Evolutionary conservation across 305 asterid species (phyloP).

Genomic region (Solanum hybrid): DNA sequence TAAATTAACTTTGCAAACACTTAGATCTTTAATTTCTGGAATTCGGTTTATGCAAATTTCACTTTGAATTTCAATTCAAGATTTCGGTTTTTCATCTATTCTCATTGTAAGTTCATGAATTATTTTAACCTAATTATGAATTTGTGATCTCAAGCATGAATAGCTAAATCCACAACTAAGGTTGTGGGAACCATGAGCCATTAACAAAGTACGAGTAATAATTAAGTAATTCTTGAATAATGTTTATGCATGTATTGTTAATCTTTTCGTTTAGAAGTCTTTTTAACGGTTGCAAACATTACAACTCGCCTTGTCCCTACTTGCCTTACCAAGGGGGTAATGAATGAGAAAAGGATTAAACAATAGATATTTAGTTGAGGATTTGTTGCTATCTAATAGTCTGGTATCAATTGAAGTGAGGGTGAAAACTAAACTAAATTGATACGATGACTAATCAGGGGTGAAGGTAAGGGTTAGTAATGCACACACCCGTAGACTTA

Average conservation of each 20-base stretch:
- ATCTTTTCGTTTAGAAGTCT: neutral
- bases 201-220: neutral
- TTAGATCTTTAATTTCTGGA: too few relatives aligned
- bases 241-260: neutral
- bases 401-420: neutral
- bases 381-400: neutral
- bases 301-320: neutral
- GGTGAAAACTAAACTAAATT: neutral
- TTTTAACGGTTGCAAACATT: neutral
- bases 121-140: neutral
- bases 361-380: neutral
- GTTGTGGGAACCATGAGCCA: neutral
- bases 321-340: neutral
- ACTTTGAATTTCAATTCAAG: neutral
- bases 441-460: neutral
- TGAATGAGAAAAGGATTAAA: too few relatives aligned
- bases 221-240: neutral
- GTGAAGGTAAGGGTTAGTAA: neutral
- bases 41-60: too few relatives aligned
- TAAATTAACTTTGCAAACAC: too few relatives aligned
- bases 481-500: neutral
- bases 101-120: neutral
- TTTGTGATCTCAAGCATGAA: neutral
- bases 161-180: neutral
- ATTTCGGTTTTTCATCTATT: neutral